Conservation (phyloP, 2,329 filamentous ascomycete species). For the Zymoseptoria crescenta region DNA sequence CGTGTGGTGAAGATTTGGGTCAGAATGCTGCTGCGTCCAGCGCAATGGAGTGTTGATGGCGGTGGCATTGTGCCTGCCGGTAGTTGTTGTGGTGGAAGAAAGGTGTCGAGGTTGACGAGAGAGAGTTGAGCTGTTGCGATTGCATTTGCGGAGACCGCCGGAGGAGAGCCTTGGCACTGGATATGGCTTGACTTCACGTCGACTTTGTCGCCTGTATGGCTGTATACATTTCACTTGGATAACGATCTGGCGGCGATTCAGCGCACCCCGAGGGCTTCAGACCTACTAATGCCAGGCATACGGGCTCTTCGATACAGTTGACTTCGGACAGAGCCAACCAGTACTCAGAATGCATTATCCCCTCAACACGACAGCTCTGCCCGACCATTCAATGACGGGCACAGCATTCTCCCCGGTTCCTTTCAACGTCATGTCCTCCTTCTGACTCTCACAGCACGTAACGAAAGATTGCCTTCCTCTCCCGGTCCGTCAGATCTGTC, state of each 20-base stretch:
- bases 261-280: no score
- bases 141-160: background rate
- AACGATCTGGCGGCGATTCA: no score
- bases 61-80: background rate
- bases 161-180: background rate
- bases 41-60: conserved; percentile 17
- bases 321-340: background rate
- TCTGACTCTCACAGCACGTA: conserved; percentile 5
- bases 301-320: no score
- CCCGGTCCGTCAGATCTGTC: conserved; percentile 21
- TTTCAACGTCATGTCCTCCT: background rate
- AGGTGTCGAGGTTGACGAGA: background rate
- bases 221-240: no score
- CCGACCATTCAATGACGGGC: background rate
- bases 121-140: background rate
- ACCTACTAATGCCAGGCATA: no score
- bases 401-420: background rate
- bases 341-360: background rate
- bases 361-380: background rate
- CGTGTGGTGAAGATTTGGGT: conserved; percentile 11
- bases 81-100: background rate
- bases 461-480: conserved; percentile 17
- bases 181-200: background rate
- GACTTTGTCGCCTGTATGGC: no score
- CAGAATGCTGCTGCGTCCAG: conserved; percentile 11